A percentile compares a stretch with the other conserved stretches of the same genome.
These are phyloP conservation scores for Rhodomyrtus psidioides DNA, from an alignment of 441 rosid genomes.

Conservation along the genomic window DNA sequence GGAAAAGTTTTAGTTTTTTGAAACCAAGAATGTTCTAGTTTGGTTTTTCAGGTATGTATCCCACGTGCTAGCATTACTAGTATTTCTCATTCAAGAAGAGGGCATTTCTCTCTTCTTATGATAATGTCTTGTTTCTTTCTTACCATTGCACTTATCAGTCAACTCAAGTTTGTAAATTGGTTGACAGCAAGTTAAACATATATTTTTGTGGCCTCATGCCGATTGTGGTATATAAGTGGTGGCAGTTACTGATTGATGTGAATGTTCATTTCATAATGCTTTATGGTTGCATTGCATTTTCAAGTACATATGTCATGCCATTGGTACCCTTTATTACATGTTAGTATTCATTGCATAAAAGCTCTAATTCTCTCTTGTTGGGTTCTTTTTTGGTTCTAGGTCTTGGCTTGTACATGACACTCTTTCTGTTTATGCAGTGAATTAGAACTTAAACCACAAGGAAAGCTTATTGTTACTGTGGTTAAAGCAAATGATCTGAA, in stretches of 20 bases:
- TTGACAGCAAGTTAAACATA: not conserved
- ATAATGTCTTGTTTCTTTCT: not conserved
- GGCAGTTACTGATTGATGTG: not conserved
- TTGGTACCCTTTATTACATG: not conserved
- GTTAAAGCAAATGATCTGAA: constrained; percentile 76
- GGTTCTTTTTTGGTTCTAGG: not conserved
- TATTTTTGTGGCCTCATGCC: not conserved
- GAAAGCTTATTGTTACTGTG: constrained; percentile 57
- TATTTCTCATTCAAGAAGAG: not conserved
- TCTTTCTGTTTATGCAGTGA: constrained; percentile 42
- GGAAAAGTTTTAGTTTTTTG: not conserved
- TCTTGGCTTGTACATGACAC: not conserved
- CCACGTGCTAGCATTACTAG: not conserved
- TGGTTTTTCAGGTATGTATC: not conserved
- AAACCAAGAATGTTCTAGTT: not conserved
- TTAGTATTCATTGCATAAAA: not conserved
- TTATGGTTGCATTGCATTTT: not conserved
- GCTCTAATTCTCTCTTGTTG: not conserved
- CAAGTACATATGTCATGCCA: not conserved
- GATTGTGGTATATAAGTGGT: not conserved
- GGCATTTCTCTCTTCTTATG: not conserved
- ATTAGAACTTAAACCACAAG: constrained; percentile 91
- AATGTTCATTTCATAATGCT: not conserved
- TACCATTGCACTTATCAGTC: not conserved
- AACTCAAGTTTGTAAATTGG: not conserved